Percentiles rank a stretch among this genome's conserved stretches.
phyloP scores from a whole-genome alignment of 2,329 filamentous ascomycete genomes.

The Phyllosticta capitalensis region DNA sequence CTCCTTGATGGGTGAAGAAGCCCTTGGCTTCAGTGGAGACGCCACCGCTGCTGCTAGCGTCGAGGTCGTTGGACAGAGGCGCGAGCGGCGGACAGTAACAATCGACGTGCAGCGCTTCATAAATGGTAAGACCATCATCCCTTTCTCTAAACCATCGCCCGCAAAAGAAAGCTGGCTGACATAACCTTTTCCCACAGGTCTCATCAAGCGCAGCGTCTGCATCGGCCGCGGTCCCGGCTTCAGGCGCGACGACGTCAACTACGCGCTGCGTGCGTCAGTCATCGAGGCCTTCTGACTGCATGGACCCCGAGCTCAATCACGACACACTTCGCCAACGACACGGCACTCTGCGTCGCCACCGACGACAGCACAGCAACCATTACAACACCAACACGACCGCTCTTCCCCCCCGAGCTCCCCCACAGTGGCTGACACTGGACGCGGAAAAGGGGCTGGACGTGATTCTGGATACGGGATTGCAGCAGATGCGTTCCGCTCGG shows the following conservation, averaged over 20 bases:
- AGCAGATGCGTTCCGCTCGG: neutral
- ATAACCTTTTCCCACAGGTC: constrained; percentile 15
- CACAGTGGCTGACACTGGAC: neutral
- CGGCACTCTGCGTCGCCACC: neutral
- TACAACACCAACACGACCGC: neutral
- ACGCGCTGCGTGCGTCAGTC: constrained; percentile 28
- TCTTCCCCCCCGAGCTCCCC: neutral
- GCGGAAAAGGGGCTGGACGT: neutral
- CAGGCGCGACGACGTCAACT: constrained; percentile 33
- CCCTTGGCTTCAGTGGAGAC: constrained; percentile 9
- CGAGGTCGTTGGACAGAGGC: constrained; percentile 13
- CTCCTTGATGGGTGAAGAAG: constrained; percentile 9
- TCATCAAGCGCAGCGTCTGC: constrained; percentile 31
- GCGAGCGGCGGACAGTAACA: constrained; percentile 28
- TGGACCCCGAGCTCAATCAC: neutral
- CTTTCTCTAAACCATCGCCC: neutral
- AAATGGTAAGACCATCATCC: constrained; percentile 28
- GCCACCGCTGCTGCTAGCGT: neutral
- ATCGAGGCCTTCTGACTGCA: constrained; percentile 18
- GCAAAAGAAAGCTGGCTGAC: neutral
- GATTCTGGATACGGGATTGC: neutral
- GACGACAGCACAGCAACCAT: neutral
- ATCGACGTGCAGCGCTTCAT: constrained; percentile 36
- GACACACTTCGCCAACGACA: neutral
- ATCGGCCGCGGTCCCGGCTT: constrained; percentile 37